Evolutionary conservation across 2,329 filamentous ascomycete genomes (phyloP).

Genomic region (Talaromyces sp.): DNA sequence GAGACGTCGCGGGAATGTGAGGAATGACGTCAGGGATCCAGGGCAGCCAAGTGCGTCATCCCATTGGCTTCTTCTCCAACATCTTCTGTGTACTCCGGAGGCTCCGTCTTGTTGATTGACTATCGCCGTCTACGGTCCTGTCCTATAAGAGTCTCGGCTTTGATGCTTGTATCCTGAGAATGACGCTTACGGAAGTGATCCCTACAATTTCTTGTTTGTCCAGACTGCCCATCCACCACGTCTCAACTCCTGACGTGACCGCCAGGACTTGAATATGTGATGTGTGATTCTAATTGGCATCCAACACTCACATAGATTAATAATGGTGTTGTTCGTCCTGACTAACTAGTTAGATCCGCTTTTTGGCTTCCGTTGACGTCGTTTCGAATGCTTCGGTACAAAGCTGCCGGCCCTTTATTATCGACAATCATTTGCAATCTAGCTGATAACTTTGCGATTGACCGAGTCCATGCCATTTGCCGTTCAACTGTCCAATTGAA

Average conservation of each 20-base stretch:
- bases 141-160: neutral
- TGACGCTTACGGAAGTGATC: constrained; percentile 3
- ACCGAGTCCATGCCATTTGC: neutral
- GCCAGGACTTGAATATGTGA: neutral
- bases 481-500: neutral
- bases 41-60: neutral
- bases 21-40: constrained; percentile 4
- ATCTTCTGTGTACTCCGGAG: neutral
- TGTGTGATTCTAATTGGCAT: neutral
- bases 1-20: constrained; percentile 10
- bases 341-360: neutral
- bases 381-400: neutral
- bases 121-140: neutral
- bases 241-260: neutral
- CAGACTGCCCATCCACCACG: neutral
- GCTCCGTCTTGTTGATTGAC: neutral
- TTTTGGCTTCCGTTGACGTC: neutral
- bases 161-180: neutral
- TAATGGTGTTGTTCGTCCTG: neutral
- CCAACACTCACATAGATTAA: neutral
- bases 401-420: neutral
- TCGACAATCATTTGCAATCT: neutral
- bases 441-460: neutral
- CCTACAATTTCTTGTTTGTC: neutral
- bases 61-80: neutral